Conservation (phyloP, 2,329 filamentous ascomycete genomes). For the Claviceps africana region DNA sequence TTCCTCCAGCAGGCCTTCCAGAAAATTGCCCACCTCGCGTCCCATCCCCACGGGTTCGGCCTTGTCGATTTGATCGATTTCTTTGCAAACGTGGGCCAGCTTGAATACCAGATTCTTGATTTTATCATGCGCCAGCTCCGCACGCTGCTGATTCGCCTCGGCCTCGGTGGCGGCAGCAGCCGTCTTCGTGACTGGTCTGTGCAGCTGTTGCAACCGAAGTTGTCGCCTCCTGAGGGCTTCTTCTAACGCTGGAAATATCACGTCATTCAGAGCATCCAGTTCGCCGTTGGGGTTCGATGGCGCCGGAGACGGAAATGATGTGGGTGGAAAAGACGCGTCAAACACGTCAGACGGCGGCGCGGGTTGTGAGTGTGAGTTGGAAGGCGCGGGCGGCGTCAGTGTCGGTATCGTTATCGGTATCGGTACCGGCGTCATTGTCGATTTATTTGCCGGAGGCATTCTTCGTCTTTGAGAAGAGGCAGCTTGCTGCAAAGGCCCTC, state of each 20-base stretch:
- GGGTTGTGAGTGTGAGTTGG: slow-evolving; percentile 16
- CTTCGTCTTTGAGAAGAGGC: slow-evolving; percentile 11
- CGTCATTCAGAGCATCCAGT: slow-evolving; percentile 75
- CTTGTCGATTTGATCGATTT: slow-evolving; percentile 81
- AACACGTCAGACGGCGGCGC: slow-evolving; percentile 7
- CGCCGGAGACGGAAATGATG: slow-evolving; percentile 42
- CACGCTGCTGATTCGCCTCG: slow-evolving; percentile 51
- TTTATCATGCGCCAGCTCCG: slow-evolving; percentile 64
- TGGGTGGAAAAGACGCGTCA: slow-evolving; percentile 22
- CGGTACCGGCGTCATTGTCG: slow-evolving; percentile 13
- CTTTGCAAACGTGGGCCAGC: slow-evolving; percentile 67
- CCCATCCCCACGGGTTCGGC: slow-evolving; percentile 87
- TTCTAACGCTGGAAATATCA: slow-evolving; percentile 85
- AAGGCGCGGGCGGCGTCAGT: not conserved
- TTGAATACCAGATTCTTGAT: slow-evolving; percentile 71
- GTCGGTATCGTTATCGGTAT: too few species aligned
- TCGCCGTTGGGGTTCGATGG: slow-evolving; percentile 50
- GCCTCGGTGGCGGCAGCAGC: slow-evolving; percentile 17
- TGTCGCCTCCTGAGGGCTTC: slow-evolving; percentile 74
- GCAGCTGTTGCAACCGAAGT: slow-evolving; percentile 41
- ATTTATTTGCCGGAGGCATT: slow-evolving; percentile 3
- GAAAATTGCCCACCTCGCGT: slow-evolving; percentile 70
- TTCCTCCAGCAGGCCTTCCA: slow-evolving; percentile 89
- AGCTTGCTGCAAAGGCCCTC: slow-evolving; percentile 17
- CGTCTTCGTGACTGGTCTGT: slow-evolving; percentile 21